phyloP scores from a whole-genome alignment of 2,329 filamentous ascomycete genomes.

The Penicillium sp. region DNA sequence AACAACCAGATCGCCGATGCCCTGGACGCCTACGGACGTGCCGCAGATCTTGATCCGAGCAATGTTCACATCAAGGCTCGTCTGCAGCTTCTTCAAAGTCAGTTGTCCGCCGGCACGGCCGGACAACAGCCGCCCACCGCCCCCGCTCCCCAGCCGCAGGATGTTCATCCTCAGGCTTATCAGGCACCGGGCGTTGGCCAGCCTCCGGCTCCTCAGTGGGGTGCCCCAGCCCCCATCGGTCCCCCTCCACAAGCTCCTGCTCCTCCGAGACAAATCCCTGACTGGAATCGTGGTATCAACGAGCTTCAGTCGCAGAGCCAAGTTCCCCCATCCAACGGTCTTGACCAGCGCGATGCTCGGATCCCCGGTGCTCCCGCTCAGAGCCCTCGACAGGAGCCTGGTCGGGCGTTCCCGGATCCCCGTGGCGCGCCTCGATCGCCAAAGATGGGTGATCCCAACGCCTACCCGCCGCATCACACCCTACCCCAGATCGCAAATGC shows the following conservation, averaged over 20 bases:
- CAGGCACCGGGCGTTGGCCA: conserved; percentile 73
- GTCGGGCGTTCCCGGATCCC: conserved; percentile 63
- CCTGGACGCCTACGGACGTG: conserved; percentile 86
- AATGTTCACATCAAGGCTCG: conserved; percentile 96
- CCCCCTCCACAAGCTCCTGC: conserved; percentile 52
- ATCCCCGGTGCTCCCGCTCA: conserved; percentile 60
- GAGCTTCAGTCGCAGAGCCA: conserved; percentile 59
- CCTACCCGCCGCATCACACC: conserved; percentile 43
- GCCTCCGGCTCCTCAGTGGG: conserved; percentile 82
- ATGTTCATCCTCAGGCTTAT: conserved; percentile 91
- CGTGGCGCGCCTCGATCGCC: conserved; percentile 51
- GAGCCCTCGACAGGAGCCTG: conserved; percentile 66
- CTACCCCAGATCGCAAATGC: conserved; percentile 44
- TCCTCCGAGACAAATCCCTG: conserved; percentile 53
- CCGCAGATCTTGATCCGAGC: conserved; percentile 81
- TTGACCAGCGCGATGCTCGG: conserved; percentile 67
- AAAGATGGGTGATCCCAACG: conserved; percentile 48
- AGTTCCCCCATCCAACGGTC: conserved; percentile 59
- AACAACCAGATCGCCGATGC: conserved; percentile 98
- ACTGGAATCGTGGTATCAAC: conserved; percentile 61
- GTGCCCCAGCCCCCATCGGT: conserved; percentile 54
- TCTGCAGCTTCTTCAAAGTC: conserved; percentile 74
- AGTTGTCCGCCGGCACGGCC: conserved; percentile 58
- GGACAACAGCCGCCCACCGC: conserved; percentile 59
- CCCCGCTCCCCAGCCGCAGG: conserved; percentile 68